Evolutionary conservation across 441 rosid genomes (phyloP), one percentile per base, ranked within the genome.

Genomic region (Geranium incanum): DNA sequence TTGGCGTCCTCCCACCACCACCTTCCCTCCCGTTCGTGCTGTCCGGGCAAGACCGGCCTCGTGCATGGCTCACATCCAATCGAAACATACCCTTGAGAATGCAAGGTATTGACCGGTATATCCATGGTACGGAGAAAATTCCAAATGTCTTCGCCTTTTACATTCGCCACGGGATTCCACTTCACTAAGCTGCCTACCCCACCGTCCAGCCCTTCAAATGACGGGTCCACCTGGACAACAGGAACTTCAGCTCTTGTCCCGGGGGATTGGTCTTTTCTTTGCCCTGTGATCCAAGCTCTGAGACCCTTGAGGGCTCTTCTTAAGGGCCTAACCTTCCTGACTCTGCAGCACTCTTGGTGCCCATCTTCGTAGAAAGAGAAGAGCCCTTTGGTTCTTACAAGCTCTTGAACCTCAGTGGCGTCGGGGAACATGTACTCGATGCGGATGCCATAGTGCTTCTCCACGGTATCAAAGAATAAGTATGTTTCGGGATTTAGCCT

Each of bases 1-100:
- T 82, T 82, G 66, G 89, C 84, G 39, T 84, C 87, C 78, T 86
- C 87, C 87, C 89, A 86, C 86, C 89, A 84, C 89, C 86, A 86
- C 71, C 89, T 84, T 72, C 87, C 87, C 76, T 86, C 86, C 65
- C 87, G 77, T 74, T 86, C 89, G 18, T 81, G 87, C 67, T 86
- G 87, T 41, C 87, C 87, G 0, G 89, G 89, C 28, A 84, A 85
- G 7, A 84, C 86, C 0, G 87, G 79, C 75, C 85, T 81, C 1
- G 87, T 84, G 69, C 86, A 86, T 0, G 89, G 87, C 78, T 84
- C 87, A 0, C 87, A 86, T n/a, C 87, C 89, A 9, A 86, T 84
- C 0, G 89, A 86, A 0, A 86, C 76, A 23, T 84, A 84, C 0
- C 89, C 85, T 60, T 82, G 76, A 0, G 81, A 72, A 43, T 86